These are phyloP conservation scores for Harrya chromipes DNA, from an alignment of 768 basidiomycete genomes.

Conservation along the genomic window DNA sequence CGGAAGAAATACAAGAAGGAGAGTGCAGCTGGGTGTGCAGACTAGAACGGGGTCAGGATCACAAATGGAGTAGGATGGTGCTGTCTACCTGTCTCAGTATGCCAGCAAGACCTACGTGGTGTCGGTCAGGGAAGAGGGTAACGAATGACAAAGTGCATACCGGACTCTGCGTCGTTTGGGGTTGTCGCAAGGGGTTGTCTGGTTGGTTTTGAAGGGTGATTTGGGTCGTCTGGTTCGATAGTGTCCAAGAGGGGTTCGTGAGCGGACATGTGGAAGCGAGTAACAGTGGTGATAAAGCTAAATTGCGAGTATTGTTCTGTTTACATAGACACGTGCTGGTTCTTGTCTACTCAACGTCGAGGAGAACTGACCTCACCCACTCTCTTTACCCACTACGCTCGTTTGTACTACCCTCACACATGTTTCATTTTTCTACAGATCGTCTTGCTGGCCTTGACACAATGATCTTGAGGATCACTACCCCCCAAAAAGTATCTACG, in stretches of 20 bases:
- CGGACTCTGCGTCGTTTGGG: conserved; percentile 71
- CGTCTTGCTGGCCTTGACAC: conserved; percentile 44
- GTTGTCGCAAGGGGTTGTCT: conserved; percentile 51
- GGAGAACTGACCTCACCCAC: conserved; percentile 2
- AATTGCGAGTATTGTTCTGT: conserved; percentile 13
- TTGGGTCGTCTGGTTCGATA: conserved; percentile 81
- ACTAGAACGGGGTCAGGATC: conserved; percentile 41
- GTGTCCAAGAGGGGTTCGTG: conserved; percentile 69
- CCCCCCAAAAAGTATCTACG: conserved; percentile 27
- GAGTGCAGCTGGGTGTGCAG: conserved; percentile 79
- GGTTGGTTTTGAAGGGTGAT: conserved; percentile 25
- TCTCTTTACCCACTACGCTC: conserved; percentile 6
- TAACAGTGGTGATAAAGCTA: no score
- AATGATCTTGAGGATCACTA: conserved; percentile 36
- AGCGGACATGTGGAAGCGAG: conserved; percentile 41
- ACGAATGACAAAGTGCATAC: conserved; percentile 33
- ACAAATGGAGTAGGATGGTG: conserved; percentile 1
- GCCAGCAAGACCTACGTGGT: conserved; percentile 56
- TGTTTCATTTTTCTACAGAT: conserved; percentile 37
- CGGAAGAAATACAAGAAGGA: conserved; percentile 89
- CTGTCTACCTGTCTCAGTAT: conserved; percentile 69
- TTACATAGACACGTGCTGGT: conserved; percentile 2
- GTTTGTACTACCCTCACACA: conserved; percentile 13
- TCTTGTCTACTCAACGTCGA: conserved; percentile 15
- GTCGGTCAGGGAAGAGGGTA: conserved; percentile 4